Base-by-base conservation (phyloP, 176 grass and related monocot species). In the Luzula sylvatica region DNA sequence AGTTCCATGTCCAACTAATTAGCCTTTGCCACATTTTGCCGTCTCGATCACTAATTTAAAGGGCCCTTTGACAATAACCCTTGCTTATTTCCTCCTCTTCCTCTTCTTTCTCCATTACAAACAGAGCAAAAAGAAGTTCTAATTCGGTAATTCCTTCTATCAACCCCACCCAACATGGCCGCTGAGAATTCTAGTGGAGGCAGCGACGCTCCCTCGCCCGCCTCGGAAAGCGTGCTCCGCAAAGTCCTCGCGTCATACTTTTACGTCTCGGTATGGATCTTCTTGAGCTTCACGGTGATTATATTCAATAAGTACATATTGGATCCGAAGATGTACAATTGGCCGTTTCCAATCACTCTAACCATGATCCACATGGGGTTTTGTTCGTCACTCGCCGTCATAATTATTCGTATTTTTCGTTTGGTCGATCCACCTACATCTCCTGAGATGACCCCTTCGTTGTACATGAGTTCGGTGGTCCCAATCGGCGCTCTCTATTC, bases 301-400 rank as follows among this genome's bases (percentile, higher is more conserved):
- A 69, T 80, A 20, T 80, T 56, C 69, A 80, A 80, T 69, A 80
- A 80, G 54, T 80, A 63, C 53, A 79, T 79, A 43, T 53, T 79
- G 15, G 75, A 79, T 43, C 75, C 75, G 3, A 79, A 79, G 75
- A 79, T 80, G 69, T 80, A 80, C 63, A 61, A 74, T 28, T 80
- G 76, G 76, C 76, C 76, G 1, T 80, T 80, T 23, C 76, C 76
- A 3, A 69, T 80, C 20, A 68, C 69, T 1, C 76, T 80, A 32
- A 73, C 76, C 63, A 73, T 80, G 76, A 11, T 80, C 11, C 76
- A 80, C 55, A 80, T 80, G 76, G 55, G 40, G 7, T 80, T 80
- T 62, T 80, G 76, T 38, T 73, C 76, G 26, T 53, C 55, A 15
- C 46, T 80, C 13, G 76, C 62, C 2, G 21, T 73, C 41, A 19